Percentiles rank a stretch among this genome's conserved stretches.
Conservation (phyloP, 805 yeast species). For the Saturnispora sekii region DNA sequence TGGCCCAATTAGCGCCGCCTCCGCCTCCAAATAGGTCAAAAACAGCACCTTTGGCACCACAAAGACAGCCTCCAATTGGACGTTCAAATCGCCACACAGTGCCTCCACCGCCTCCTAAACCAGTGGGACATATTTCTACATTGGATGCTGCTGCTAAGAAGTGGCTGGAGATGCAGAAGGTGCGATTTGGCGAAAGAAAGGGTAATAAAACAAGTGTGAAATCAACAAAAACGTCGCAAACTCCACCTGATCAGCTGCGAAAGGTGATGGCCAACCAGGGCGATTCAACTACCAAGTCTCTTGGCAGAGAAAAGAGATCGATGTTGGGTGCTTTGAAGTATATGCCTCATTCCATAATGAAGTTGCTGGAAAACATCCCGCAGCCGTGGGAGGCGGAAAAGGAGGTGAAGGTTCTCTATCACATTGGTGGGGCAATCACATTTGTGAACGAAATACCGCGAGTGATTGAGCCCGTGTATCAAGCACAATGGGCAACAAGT, state of each 20-base stretch:
- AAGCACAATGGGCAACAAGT: slow-evolving; percentile 91
- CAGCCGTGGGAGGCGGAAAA: slow-evolving; percentile 93
- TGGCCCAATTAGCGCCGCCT: slow-evolving; percentile 11
- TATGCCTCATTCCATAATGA: slow-evolving; percentile 90
- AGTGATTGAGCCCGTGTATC: slow-evolving; percentile 84
- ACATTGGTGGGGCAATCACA: slow-evolving; percentile 86
- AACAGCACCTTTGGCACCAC: background rate
- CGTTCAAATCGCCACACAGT: slow-evolving; percentile 6
- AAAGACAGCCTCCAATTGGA: background rate
- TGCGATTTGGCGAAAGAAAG: slow-evolving; percentile 34
- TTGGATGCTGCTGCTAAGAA: slow-evolving; percentile 37
- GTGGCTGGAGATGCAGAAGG: slow-evolving; percentile 60
- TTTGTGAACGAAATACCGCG: slow-evolving; percentile 89
- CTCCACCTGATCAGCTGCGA: slow-evolving; percentile 91
- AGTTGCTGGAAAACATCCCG: slow-evolving; percentile 91
- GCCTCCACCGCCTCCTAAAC: slow-evolving; percentile 15
- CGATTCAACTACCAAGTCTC: slow-evolving; percentile 70
- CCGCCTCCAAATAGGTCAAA: background rate
- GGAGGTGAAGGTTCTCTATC: slow-evolving; percentile 84
- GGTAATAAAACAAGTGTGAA: slow-evolving; percentile 39
- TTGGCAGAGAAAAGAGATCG: slow-evolving; percentile 76
- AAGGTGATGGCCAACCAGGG: slow-evolving; percentile 77
- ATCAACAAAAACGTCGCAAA: slow-evolving; percentile 52
- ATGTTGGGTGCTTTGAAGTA: slow-evolving; percentile 86
- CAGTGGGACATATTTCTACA: background rate